A percentile compares a stretch with the other conserved stretches of the same genome.
Conservation (phyloP, 1,284 basidiomycete genomes). For the Austroboletus novae-zelandiae region DNA sequence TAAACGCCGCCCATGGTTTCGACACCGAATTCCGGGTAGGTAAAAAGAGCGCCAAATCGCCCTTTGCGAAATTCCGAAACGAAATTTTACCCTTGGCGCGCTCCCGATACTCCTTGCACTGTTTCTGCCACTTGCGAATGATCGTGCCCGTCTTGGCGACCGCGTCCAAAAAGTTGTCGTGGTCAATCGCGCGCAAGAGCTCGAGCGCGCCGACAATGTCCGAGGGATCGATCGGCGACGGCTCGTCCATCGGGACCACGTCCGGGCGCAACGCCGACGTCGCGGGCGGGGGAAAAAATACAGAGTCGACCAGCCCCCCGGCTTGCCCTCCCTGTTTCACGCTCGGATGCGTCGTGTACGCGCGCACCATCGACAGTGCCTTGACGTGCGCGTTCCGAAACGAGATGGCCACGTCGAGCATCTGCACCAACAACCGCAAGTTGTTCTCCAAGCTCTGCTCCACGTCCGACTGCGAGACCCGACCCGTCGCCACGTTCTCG, state of each 20-base stretch:
- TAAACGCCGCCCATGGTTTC: slow-evolving; percentile 97
- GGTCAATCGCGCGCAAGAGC: slow-evolving; percentile 70
- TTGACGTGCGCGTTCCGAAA: slow-evolving; percentile 73
- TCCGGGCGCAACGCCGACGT: slow-evolving; percentile 43
- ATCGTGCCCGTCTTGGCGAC: slow-evolving; percentile 78
- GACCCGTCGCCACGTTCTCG: slow-evolving; percentile 59
- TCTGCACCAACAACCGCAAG: slow-evolving; percentile 63
- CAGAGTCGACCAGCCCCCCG: slow-evolving; percentile 43
- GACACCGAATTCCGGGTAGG: slow-evolving; percentile 91
- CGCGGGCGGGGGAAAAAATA: slow-evolving; percentile 42
- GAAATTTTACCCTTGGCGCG: slow-evolving; percentile 91
- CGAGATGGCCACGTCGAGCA: slow-evolving; percentile 70
- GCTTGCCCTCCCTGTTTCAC: slow-evolving; percentile 35
- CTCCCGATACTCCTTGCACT: slow-evolving; percentile 92
- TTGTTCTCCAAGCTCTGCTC: slow-evolving; percentile 63
- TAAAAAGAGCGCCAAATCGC: slow-evolving; percentile 92
- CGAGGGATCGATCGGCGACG: slow-evolving; percentile 69
- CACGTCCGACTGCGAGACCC: slow-evolving; percentile 61
- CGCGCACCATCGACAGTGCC: slow-evolving; percentile 60
- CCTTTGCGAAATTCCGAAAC: slow-evolving; percentile 89
- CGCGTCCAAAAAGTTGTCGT: slow-evolving; percentile 80
- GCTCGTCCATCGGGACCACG: slow-evolving; percentile 55
- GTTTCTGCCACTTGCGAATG: slow-evolving; percentile 96
- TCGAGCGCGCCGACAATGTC: slow-evolving; percentile 69
- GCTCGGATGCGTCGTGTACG: slow-evolving; percentile 58